These are phyloP conservation scores for California macrophylla DNA, from an alignment of 441 rosid genomes.

Conservation along the genomic window DNA sequence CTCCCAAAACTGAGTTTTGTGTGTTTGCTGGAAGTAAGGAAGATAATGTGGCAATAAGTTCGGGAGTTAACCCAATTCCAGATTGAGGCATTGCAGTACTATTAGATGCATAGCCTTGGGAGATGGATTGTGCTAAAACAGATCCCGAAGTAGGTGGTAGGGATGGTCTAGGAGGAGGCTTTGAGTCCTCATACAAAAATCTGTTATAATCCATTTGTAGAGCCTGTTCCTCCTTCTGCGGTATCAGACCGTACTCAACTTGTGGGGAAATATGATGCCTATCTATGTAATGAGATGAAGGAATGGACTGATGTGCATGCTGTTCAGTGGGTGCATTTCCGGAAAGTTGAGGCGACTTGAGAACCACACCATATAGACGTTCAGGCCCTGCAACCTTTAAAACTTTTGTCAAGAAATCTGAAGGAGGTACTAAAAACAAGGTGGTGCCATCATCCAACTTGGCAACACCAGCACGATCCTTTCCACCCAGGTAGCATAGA, in stretches of 20 bases:
- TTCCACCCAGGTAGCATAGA: conserved; percentile 79
- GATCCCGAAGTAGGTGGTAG: conserved; percentile 30
- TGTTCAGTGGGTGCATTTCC: conserved; percentile 26
- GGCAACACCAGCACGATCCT: conserved; percentile 93
- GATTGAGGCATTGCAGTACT: conserved; percentile 35
- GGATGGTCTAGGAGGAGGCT: conserved; percentile 32
- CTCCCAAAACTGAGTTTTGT: conserved; percentile 34
- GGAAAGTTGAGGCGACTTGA: conserved; percentile 57
- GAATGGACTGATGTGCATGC: conserved; percentile 30
- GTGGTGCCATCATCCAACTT: conserved; percentile 86
- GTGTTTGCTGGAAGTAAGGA: conserved; percentile 56
- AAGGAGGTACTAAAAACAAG: conserved; percentile 84
- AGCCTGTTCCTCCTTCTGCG: conserved; percentile 37
- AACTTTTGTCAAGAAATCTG: conserved; percentile 71
- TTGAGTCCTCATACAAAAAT: conserved; percentile 41
- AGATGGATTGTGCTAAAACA: conserved; percentile 25
- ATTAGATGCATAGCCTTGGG: conserved; percentile 30
- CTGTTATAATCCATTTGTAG: conserved; percentile 35
- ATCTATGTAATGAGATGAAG: conserved; percentile 33
- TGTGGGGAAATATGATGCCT: conserved; percentile 31
- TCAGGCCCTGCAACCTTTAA: conserved; percentile 78
- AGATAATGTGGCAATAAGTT: conserved; percentile 69
- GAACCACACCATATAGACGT: conserved; percentile 87
- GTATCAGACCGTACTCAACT: conserved; percentile 29
- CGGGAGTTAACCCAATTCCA: conserved; percentile 66